Base-by-base conservation (phyloP, 257 asterid genomes). In the Scutellaria minor region DNA sequence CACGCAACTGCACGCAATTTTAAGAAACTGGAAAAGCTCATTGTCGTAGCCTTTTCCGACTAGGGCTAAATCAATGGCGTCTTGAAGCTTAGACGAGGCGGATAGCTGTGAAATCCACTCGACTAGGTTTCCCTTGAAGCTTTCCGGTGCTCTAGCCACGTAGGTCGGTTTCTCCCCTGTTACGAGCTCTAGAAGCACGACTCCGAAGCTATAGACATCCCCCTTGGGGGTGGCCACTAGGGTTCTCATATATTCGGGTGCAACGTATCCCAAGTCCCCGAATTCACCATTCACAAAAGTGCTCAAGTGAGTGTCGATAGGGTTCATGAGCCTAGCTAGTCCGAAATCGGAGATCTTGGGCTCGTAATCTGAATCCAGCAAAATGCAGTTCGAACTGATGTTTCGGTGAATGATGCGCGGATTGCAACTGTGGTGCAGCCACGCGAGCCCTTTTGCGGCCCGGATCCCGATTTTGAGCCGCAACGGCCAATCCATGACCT, bases 251-350 rank as follows among this genome's bases (percentile, higher is more conserved):
- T 90, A 88, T 71, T 93, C 98, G 0, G 95, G 98, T 0, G 97
- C 97, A 55, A 93, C 97, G 64, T 93, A 93, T 51, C 98, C 98
- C 68, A 82, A 80, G 57, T 93, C 96, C 24, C 98, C 98, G 1
- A 93, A 93, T 64, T 93, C 97, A 5, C 98, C 97, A 27, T 93
- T 93, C 72, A 92, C 97, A 12, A 90, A 90, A 13, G 98, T 93
- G 72, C 97, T 93, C 83, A 93, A 74, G 75, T 90, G 98, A 22
- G 97, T 86, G 84, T 93, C 97, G 6, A 90, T 69, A 0, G 97
- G 98, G 70, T 93, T 90, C 98, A 93, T 87, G 52, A 93, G 95
- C 77, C 98, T 73, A 2, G 97, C 97, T 1, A 93, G 92, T 11
- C 97, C 98, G 47, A 92, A 90, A 77, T 90, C 97, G 3, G 98